These are phyloP conservation scores for Apiospora phragmitis DNA, from an alignment of 2,329 filamentous ascomycete genomes.

Conservation along the genomic window DNA sequence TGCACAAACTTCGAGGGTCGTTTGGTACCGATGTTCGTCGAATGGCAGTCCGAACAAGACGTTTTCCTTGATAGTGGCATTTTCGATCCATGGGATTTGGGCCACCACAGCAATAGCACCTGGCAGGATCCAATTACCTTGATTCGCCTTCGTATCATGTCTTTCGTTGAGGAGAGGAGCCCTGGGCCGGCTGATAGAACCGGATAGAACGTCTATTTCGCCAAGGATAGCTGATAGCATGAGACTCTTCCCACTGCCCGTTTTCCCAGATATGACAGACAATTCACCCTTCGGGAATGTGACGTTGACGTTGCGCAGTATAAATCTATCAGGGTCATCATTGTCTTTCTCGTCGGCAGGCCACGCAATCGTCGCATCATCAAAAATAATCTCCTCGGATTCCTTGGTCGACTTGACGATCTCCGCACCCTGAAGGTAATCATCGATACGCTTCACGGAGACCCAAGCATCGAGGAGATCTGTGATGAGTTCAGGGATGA, in stretches of 20 bases:
- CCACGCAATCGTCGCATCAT: constrained; percentile 72
- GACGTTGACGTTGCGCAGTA: constrained; percentile 64
- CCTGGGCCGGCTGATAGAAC: constrained; percentile 57
- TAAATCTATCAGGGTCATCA: constrained; percentile 61
- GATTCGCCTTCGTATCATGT: constrained; percentile 62
- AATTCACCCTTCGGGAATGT: constrained; percentile 69
- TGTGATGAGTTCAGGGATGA: constrained; percentile 73
- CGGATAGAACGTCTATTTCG: constrained; percentile 69
- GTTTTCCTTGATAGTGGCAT: constrained; percentile 76
- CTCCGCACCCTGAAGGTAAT: constrained; percentile 69
- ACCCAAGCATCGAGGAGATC: constrained; percentile 71
- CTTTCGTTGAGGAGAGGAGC: constrained; percentile 53
- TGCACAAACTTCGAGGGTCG: constrained; percentile 72
- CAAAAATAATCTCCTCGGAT: constrained; percentile 63
- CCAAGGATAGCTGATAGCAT: constrained; percentile 73
- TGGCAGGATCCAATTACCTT: constrained; percentile 67
- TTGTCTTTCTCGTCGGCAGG: constrained; percentile 63
- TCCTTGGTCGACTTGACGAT: constrained; percentile 54
- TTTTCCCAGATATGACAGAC: constrained; percentile 75
- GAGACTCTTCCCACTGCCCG: constrained; percentile 76
- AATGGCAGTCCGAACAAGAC: constrained; percentile 75
- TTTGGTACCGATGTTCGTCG: constrained; percentile 67
- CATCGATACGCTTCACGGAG: constrained; percentile 71
- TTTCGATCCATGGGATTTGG: constrained; percentile 85
- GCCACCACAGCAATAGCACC: constrained; percentile 72